Evolutionary conservation across 2,329 filamentous ascomycete genomes (phyloP).

Genomic region (Trichoderma asperellum): DNA sequence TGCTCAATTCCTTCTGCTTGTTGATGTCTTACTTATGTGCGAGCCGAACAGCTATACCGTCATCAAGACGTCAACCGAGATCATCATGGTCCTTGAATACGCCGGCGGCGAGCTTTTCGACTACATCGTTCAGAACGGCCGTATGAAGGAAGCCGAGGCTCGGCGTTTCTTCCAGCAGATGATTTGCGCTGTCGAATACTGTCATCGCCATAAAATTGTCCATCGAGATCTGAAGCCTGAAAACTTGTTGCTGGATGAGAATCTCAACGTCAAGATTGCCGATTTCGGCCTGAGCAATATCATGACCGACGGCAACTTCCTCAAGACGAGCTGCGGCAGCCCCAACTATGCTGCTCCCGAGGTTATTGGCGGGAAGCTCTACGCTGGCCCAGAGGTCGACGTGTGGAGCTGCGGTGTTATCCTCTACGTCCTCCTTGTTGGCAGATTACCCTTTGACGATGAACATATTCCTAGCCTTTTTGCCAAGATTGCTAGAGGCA

Average conservation of each 20-base stretch:
- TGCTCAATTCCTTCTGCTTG: not conserved
- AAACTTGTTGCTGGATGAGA: slow-evolving; percentile 91
- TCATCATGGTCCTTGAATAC: slow-evolving; percentile 99
- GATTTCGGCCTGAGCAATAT: slow-evolving; percentile 99
- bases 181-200: slow-evolving; percentile 98
- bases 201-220: slow-evolving; percentile 97
- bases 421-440: slow-evolving; percentile 79
- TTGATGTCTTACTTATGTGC: not conserved
- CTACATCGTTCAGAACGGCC: slow-evolving; percentile 93
- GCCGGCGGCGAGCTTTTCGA: slow-evolving; percentile 96
- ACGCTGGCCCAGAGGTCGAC: slow-evolving; percentile 95
- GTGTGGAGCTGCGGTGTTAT: slow-evolving; percentile 98
- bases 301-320: slow-evolving; percentile 99
- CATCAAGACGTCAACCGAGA: slow-evolving; percentile 91
- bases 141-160: slow-evolving; percentile 89
- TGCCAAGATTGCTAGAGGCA: slow-evolving; percentile 94
- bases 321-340: slow-evolving; percentile 97
- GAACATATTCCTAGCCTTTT: slow-evolving; percentile 97
- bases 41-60: slow-evolving; percentile 74
- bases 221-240: slow-evolving; percentile 97
- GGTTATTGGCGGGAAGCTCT: slow-evolving; percentile 96
- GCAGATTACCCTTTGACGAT: slow-evolving; percentile 91
- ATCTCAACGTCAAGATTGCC: slow-evolving; percentile 98
- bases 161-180: slow-evolving; percentile 99
- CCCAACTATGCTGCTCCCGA: slow-evolving; percentile 98